Base-by-base conservation (phyloP, 768 basidiomycete species). In the Strobilomyces dryophilus region DNA sequence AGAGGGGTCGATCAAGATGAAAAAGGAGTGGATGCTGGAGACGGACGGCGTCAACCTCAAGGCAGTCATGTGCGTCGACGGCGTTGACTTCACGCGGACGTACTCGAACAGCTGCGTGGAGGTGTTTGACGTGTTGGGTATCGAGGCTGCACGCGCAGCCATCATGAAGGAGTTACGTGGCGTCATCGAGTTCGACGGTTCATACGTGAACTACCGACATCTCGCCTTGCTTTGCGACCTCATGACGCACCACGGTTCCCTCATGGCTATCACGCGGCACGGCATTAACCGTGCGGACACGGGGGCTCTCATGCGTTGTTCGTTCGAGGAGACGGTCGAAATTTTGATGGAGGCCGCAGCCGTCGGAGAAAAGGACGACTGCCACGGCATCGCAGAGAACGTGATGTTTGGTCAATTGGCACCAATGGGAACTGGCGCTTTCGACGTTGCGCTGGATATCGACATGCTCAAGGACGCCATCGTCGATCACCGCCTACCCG, bases 241-340 rank as follows among this genome's bases (percentile, higher is more conserved):
- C 50, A 99, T 99, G 97, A 98, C 95, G 11, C 92, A 95, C 64
- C 89, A 92, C 40, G 97, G 97, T 26, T 68, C 80, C 3, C 79
- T 99, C 45, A 98, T 98, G 95, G 92, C 95, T 5, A 99, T 99
- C 72, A 99, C 97, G 49, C 93, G 97, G 36, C 97, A 99, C 65
- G 97, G 97, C 70, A 99, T 99, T 73, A 99, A 99, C 72, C 87
- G 97, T 45, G 89, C 95, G 24, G 97, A 99, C 62, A 98, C 97
- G n/a, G 97, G 97, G 18, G 95, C 97, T 5, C 78, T 99, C 49
- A 98, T 98, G 88, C 79, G 97, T 46, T 98, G 93, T 70, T 98
- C 97, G 1, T 99, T 99, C 78, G 97, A 99, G 70, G 97, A 98
- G 76, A 99, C 97, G 3, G 97, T 99, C 55, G 97, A 99, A 68